These are phyloP conservation scores for Fonsecaea monophora DNA, from an alignment of 2,329 filamentous ascomycete species.

Conservation along the genomic window DNA sequence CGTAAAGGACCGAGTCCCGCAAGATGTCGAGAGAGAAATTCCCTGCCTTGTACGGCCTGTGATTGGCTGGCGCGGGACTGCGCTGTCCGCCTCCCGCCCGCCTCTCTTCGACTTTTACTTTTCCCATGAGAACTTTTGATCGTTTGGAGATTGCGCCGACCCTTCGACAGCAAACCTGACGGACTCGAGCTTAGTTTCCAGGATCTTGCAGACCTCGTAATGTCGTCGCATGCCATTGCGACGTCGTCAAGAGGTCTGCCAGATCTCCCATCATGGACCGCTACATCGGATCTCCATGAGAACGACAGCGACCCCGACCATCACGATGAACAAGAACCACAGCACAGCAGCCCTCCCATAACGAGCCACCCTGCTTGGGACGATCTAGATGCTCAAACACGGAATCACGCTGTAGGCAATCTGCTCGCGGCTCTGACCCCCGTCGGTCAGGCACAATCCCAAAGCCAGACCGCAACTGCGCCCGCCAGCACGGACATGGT, in stretches of 20 bases:
- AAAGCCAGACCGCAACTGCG: slow-evolving; percentile 20
- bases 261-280: slow-evolving; percentile 37
- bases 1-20: background rate
- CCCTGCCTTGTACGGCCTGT: slow-evolving; percentile 1
- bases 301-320: slow-evolving; percentile 17
- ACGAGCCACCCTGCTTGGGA: slow-evolving; percentile 23
- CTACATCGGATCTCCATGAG: slow-evolving; percentile 27
- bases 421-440: slow-evolving; percentile 34
- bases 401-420: slow-evolving; percentile 34
- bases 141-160: slow-evolving; percentile 9
- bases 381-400: slow-evolving; percentile 31
- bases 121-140: slow-evolving; percentile 22
- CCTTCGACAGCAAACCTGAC: slow-evolving; percentile 1
- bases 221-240: slow-evolving; percentile 40
- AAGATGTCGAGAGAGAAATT: slow-evolving; percentile 11
- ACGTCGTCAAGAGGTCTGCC: slow-evolving; percentile 41
- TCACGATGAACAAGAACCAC: slow-evolving; percentile 28
- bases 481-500: slow-evolving; percentile 5
- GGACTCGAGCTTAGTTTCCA: slow-evolving; percentile 19
- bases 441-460: slow-evolving; percentile 25
- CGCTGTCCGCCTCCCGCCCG: slow-evolving; percentile 17
- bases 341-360: slow-evolving; percentile 5
- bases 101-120: slow-evolving; percentile 21
- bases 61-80: slow-evolving; percentile 26
- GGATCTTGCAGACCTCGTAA: slow-evolving; percentile 39